A percentile compares a stretch with the other conserved stretches of the same genome.
phyloP scores from a whole-genome alignment of 164 flowering plant genomes.

The Vitis cinerea region DNA sequence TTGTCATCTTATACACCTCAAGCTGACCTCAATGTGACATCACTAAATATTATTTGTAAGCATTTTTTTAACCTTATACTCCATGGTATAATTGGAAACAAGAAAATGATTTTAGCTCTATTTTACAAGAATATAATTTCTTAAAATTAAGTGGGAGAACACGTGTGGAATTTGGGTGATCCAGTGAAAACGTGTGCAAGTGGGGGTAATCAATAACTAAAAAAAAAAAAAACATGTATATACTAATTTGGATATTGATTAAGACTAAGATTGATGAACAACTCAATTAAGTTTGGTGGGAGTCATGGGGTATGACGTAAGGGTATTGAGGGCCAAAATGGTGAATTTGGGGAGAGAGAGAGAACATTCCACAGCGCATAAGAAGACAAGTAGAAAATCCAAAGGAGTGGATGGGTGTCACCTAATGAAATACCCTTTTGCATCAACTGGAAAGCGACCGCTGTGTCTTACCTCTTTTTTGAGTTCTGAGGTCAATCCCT shows the following conservation, averaged over 20 bases:
- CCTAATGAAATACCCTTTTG: slow-evolving; percentile 11
- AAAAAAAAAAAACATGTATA: no score
- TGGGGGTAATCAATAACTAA: no score
- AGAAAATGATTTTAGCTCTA: no score
- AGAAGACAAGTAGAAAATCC: slow-evolving; percentile 34
- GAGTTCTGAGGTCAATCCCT: background rate
- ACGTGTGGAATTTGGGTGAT: no score
- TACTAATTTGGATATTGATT: no score
- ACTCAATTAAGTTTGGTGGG: background rate
- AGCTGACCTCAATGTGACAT: slow-evolving; percentile 20
- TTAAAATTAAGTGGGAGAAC: no score
- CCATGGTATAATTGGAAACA: no score
- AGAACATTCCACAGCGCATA: slow-evolving; percentile 16
- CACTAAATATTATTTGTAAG: background rate
- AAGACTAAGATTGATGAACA: background rate
- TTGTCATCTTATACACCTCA: slow-evolving; percentile 24
- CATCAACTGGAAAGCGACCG: slow-evolving; percentile 8
- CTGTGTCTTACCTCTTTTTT: slow-evolving; percentile 3
- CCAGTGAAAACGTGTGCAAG: no score
- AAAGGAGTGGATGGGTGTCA: slow-evolving; percentile 23
- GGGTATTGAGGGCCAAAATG: background rate
- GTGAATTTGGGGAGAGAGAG: background rate
- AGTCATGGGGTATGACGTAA: slow-evolving; percentile 17
- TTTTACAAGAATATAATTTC: no score
- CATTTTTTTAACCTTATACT: no score